phyloP scores from a whole-genome alignment of 2,329 filamentous ascomycete genomes.

The Dothistroma septosporum region DNA sequence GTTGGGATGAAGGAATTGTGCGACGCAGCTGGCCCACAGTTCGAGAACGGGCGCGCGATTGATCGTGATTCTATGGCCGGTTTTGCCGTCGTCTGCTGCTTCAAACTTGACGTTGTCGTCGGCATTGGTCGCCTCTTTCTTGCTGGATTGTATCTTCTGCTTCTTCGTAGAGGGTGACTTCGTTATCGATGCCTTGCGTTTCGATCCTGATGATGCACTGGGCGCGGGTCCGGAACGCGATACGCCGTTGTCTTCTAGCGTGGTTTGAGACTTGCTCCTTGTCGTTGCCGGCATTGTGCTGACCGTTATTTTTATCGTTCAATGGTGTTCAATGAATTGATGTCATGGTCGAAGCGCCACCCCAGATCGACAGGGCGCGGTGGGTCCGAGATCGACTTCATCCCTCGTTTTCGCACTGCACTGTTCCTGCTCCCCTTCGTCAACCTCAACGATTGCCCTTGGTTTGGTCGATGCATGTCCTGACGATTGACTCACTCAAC shows the following conservation, averaged over 20 bases:
- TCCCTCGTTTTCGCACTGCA: no score
- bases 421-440: no score
- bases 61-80: constrained; percentile 24
- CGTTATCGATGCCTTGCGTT: constrained; percentile 9
- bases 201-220: background rate
- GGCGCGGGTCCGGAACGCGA: background rate
- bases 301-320: background rate
- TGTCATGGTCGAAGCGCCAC: background rate
- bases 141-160: constrained; percentile 7
- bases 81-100: background rate
- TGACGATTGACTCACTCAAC: no score
- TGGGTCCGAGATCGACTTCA: no score
- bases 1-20: constrained; percentile 27
- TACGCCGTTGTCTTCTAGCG: background rate
- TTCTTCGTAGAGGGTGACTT: constrained; percentile 11
- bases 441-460: no score
- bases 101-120: constrained; percentile 3
- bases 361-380: no score
- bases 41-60: constrained; percentile 34
- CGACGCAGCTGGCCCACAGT: constrained; percentile 29
- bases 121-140: constrained; percentile 1
- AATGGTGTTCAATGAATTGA: background rate
- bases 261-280: background rate
- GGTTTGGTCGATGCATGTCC: no score
- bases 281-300: constrained; percentile 2